phyloP scores from a whole-genome alignment of 768 basidiomycete genomes.

The Pleurotus sapidus region DNA sequence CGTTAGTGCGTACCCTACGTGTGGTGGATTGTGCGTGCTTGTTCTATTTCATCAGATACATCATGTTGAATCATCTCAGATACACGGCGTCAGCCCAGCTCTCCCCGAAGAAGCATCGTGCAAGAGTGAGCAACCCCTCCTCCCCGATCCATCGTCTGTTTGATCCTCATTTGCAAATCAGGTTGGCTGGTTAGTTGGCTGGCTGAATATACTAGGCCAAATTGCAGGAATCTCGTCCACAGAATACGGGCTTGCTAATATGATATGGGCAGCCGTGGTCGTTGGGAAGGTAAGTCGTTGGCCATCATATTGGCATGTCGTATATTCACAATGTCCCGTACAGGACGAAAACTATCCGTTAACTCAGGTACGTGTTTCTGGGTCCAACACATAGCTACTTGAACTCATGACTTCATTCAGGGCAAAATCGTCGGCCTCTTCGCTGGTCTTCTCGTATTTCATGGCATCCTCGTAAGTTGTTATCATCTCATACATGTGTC shows the following conservation, averaged over 20 bases:
- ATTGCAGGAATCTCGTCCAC: constrained; percentile 85
- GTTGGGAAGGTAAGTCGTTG: constrained; percentile 39
- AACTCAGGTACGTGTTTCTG: constrained; percentile 35
- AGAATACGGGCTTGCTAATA: constrained; percentile 76
- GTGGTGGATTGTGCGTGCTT: constrained; percentile 59
- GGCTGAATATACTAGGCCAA: constrained; percentile 83
- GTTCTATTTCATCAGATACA: neutral
- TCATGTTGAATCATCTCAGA: constrained; percentile 25
- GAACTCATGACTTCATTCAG: constrained; percentile 16
- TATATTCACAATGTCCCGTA: constrained; percentile 5
- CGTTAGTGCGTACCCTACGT: constrained; percentile 73
- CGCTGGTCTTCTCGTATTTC: constrained; percentile 69
- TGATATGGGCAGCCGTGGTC: constrained; percentile 78
- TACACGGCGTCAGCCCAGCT: constrained; percentile 83
- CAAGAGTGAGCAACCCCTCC: constrained; percentile 40
- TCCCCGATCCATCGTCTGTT: neutral
- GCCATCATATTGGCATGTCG: too few relatives aligned
- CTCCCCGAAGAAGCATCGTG: constrained; percentile 60
- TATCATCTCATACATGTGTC: neutral
- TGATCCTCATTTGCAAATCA: constrained; percentile 16
- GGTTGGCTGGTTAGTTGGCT: constrained; percentile 79
- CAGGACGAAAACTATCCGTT: constrained; percentile 59
- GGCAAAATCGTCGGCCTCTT: constrained; percentile 82
- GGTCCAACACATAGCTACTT: neutral
- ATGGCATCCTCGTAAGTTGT: constrained; percentile 61